Percentiles rank a stretch among this genome's conserved stretches.
phyloP scores from a whole-genome alignment of 1,284 basidiomycete species.

The Melampsora larici-populina region DNA sequence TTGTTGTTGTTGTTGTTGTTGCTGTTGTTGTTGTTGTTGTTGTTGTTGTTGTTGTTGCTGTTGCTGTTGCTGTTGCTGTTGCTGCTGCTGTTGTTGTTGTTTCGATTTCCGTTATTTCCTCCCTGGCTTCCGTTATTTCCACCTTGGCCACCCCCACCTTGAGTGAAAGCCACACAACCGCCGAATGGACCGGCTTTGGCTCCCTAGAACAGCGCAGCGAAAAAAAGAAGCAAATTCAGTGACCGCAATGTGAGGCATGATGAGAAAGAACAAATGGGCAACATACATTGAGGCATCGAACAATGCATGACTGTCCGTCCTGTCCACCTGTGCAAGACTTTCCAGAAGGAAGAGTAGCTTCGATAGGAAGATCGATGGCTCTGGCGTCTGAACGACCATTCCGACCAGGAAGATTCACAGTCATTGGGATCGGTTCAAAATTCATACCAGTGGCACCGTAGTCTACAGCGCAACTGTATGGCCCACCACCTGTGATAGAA shows the following conservation, averaged over 20 bases:
- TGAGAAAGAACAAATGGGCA: too few species aligned
- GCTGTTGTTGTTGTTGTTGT: background rate
- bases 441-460: conserved; percentile 19
- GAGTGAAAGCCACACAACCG: conserved; percentile 41
- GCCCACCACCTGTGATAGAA: conserved; percentile 31
- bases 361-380: conserved; percentile 36
- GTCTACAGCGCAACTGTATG: conserved; percentile 37
- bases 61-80: background rate
- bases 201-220: conserved; percentile 7
- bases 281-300: conserved; percentile 37
- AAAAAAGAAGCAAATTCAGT: background rate
- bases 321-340: conserved; percentile 31
- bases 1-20: background rate
- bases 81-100: background rate
- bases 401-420: conserved; percentile 36
- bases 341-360: conserved; percentile 27
- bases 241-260: background rate
- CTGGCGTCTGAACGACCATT: conserved; percentile 35
- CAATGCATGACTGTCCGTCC: conserved; percentile 30
- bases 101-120: background rate
- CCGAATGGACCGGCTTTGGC: conserved; percentile 44
- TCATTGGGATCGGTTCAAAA: conserved; percentile 20
- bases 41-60: background rate
- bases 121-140: background rate
- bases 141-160: background rate